Evolutionary conservation across 345 rosid genomes (phyloP).

Genomic region (Hibiscus trionum): DNA sequence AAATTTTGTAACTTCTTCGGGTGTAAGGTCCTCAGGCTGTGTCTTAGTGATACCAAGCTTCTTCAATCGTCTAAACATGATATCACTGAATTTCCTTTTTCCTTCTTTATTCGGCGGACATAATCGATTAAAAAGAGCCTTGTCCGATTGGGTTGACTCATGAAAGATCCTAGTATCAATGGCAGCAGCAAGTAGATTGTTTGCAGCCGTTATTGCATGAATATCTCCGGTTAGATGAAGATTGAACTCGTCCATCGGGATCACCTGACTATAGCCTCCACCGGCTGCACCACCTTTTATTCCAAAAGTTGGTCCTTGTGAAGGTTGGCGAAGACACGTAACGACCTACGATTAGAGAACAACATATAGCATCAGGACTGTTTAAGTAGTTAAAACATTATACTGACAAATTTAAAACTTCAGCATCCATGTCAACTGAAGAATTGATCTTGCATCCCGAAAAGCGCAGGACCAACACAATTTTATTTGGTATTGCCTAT

Average conservation of each 20-base stretch:
- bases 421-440: background rate
- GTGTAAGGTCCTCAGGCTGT: constrained; percentile 79
- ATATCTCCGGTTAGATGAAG: constrained; percentile 97
- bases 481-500: background rate
- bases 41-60: constrained; percentile 84
- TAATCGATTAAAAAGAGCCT: constrained; percentile 85
- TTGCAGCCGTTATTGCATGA: constrained; percentile 98
- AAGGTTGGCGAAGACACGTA: constrained; percentile 97
- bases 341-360: constrained; percentile 51
- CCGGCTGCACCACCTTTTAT: constrained; percentile 99
- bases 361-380: constrained; percentile 4
- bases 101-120: constrained; percentile 90
- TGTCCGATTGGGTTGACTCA: constrained; percentile 83
- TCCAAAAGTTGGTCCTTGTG: constrained; percentile 99
- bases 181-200: constrained; percentile 98
- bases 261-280: constrained; percentile 97
- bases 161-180: constrained; percentile 95
- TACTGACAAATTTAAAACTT: background rate
- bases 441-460: background rate
- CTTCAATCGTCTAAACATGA: constrained; percentile 80
- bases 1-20: constrained; percentile 65
- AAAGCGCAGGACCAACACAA: background rate
- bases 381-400: background rate
- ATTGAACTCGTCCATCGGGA: constrained; percentile 99
- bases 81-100: constrained; percentile 61